Evolutionary conservation across 73 alveolate genomes (phyloP), one percentile per base, ranked within the genome.

Genomic region (Tetrahymena thermophila): DNA sequence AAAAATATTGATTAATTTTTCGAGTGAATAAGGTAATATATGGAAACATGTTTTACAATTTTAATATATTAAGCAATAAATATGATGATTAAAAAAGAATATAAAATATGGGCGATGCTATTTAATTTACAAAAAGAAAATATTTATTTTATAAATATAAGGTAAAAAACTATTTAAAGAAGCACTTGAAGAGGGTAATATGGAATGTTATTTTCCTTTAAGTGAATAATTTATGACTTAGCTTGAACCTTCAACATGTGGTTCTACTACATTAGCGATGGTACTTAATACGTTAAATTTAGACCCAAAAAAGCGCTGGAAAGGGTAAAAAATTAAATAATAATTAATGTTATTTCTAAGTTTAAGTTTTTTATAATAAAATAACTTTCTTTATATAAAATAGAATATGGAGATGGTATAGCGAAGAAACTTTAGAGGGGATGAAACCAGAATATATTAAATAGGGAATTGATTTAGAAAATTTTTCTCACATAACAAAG

Each of bases 161-260:
- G 98, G 98, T 35, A 95, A 96, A 58, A 58, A 71, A 55, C 93
- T 96, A 34, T 97, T 97, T 94, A 93, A 94, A 84, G 96, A 97
- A 85, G 98, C 98, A 17, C 57, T 97, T 25, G 96, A 94, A 9
- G 93, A 94, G 25, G 97, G 97, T 3, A 94, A 96, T 34, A 96
- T 97, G 98, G 98, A 97, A 94, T 95, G 96, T 43, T 97, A 96
- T 94, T 97, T 97, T 94, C 96, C 96, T 25, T 94, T 97, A 42
- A 97, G 97, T 19, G 98, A 97, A 93, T 96, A 97, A 96, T 97
- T 96, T 57, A 96, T 96, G 25, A 97, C 98, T 42, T 96, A 97
- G 94, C 95, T 94, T 37, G 97, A 96, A 85, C 98, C 98, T 15
- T 95, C 98, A 38, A 95, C 95, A 44, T 96, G 98, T 85, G 98